Evolutionary conservation across 2,329 filamentous ascomycete genomes (phyloP), one percentile per base, ranked within the genome.

Genomic region (Elsinoe ampelina): DNA sequence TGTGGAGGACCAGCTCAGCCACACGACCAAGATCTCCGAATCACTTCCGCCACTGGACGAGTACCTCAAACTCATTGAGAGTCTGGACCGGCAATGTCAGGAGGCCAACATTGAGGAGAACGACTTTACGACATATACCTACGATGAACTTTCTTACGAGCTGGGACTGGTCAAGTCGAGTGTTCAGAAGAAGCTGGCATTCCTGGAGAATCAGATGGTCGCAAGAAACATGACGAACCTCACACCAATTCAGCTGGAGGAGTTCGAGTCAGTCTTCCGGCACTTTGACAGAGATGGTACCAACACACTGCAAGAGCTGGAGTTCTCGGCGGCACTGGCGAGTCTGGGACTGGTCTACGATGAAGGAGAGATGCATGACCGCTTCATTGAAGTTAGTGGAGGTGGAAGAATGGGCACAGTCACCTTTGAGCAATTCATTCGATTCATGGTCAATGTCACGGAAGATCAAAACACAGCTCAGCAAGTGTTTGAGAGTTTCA

Each of bases 31-130:
- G 66, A 80, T 98, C 38, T 89, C 89, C 64, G 84, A 88, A 62
- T 96, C 88, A 66, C 77, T 98, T 11, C 81, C 88, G 7, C 92
- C 92, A 2, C 79, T 98, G n/a, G 90, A 96, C 65, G 82, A 87
- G 59, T 98, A 95, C 68, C 80, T 98, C 39, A 84, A 89, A 61
- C 87, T 89, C 61, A 96, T 98, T 67, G 87, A 84, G 12, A 83
- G 82, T 10, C 80, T 97, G 48, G 91, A 96, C 67, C 82, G 83
- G 61, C 89, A 95, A 72, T 98, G 93, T 69, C 81, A 85, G 59
- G 92, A 97, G 75, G 93, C 93, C 60, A 97, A 98, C 70, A 96
- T 98, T 61, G 93, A 98, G 72, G 93, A 98, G 67, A 98, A 98
- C 71, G 93, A 98, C 75, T 97, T 93, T 71, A 98, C 93, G n/a